Evolutionary conservation across 2,329 filamentous ascomycete species (phyloP), one percentile per base, ranked within the genome.

Genomic region (Alternaria novae-zelandiae): DNA sequence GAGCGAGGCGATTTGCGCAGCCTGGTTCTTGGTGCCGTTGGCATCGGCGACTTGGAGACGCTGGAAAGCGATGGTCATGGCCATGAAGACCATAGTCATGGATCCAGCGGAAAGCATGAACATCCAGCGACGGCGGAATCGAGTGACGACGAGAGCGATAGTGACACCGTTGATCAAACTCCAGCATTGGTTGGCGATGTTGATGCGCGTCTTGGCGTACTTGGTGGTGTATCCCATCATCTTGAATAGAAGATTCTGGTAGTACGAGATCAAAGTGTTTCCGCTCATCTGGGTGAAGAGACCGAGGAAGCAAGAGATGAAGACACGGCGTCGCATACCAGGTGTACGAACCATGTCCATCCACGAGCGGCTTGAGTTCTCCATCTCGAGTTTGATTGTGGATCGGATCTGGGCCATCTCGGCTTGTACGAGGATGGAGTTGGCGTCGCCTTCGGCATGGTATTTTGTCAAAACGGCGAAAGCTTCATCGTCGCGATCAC

Each of bases 341-440:
- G 82, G 61, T 0, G 85, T 86, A 50, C 78, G 79, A 23, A 88
- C 65, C 74, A 88, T 79, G 65, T 87, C 85, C 62, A 77, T 64
- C 86, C 87, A 89, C 6, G 83, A 84, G 62, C 81, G 78, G 61
- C 84, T 85, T 3, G 86, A 84, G 49, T 83, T 77, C 64, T 89
- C 85, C 57, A 85, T 78, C 71, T 89, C 87, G 1, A 87, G 70
- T 28, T 83, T 82, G 69, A 89, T 85, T 0, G 87, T 87, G 5
- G 84, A 82, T 54, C 85, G 80, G 67, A 90, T 90, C 73, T 90
- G 86, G 1, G 83, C 83, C 70, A 89, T 86, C 70, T 90, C 88
- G 9, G 86, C 86, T 55, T 83, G 82, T 25, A 89, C 76, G 8
- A 79, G 68, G 7, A 71, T 50, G 4, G 74, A 77, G 53, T 62